phyloP scores from a whole-genome alignment of 2,329 filamentous ascomycete genomes.

The Calonectria multiphialidica region DNA sequence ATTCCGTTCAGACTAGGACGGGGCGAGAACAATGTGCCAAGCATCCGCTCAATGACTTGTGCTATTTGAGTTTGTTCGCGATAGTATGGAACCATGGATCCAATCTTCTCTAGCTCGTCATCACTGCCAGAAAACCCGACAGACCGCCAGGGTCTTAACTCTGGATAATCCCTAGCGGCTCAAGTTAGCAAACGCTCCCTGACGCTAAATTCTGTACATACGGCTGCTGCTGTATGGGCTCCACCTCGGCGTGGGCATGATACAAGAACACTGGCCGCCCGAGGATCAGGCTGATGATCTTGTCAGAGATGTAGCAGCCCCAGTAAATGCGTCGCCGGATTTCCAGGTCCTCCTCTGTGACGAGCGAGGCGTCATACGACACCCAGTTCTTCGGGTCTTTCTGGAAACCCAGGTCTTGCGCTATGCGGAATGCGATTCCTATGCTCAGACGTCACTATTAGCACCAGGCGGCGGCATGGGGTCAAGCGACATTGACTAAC shows the following conservation, averaged over 20 bases:
- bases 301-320: conserved; percentile 46
- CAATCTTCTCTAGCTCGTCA: conserved; percentile 14
- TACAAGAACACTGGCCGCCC: conserved; percentile 17
- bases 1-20: conserved; percentile 11
- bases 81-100: conserved; percentile 34
- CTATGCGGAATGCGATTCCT: conserved; percentile 48
- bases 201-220: not conserved
- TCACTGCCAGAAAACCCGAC: conserved; percentile 34
- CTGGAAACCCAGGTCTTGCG: conserved; percentile 45
- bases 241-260: conserved; percentile 16
- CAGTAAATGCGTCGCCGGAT: conserved; percentile 46
- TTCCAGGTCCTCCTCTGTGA: conserved; percentile 39
- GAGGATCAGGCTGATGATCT: conserved; percentile 36
- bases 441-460: not conserved
- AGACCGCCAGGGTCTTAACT: conserved; percentile 38
- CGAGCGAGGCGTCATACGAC: conserved; percentile 32
- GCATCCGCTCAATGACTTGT: conserved; percentile 36
- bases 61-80: conserved; percentile 36
- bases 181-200: not conserved
- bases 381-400: conserved; percentile 39
- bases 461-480: not conserved
- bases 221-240: conserved; percentile 20
- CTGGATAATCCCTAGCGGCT: conserved; percentile 29
- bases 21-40: conserved; percentile 27
- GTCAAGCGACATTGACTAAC: conserved; percentile 13